phyloP scores from a whole-genome alignment of 2,329 filamentous ascomycete genomes.

The Exophiala sp. region DNA sequence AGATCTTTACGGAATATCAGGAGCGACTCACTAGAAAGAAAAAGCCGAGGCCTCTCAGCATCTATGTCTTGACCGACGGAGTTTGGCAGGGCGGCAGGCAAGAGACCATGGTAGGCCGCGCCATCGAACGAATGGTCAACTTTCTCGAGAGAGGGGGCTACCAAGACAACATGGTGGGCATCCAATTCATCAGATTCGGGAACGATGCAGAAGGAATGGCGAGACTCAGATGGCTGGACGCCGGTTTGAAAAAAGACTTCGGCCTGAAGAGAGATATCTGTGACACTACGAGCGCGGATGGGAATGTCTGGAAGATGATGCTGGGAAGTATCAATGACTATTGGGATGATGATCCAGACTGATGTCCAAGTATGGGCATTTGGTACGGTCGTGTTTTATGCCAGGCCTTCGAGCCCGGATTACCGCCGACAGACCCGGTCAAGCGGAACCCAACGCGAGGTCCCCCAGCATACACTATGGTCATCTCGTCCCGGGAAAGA shows the following conservation, averaged over 20 bases:
- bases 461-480: no score
- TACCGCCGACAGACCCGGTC: no score
- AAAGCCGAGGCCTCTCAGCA: background rate
- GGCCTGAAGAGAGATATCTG: conserved; percentile 2
- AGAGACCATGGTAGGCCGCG: background rate
- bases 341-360: conserved; percentile 5
- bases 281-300: background rate
- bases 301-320: conserved; percentile 16
- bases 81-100: conserved; percentile 5
- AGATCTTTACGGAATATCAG: conserved; percentile 12
- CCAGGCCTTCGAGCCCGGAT: no score
- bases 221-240: conserved; percentile 23
- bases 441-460: no score
- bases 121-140: conserved; percentile 1
- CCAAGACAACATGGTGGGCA: conserved; percentile 21
- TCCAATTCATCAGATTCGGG: conserved; percentile 33
- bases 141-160: conserved; percentile 1
- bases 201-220: conserved; percentile 24
- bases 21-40: background rate
- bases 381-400: no score
- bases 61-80: conserved; percentile 16
- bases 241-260: background rate
- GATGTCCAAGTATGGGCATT: background rate
- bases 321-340: conserved; percentile 5
- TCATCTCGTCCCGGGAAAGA: no score